Percentiles rank a stretch among this genome's conserved stretches.
phyloP scores from a whole-genome alignment of 2,329 filamentous ascomycete genomes.

The Penicillium sp. region DNA sequence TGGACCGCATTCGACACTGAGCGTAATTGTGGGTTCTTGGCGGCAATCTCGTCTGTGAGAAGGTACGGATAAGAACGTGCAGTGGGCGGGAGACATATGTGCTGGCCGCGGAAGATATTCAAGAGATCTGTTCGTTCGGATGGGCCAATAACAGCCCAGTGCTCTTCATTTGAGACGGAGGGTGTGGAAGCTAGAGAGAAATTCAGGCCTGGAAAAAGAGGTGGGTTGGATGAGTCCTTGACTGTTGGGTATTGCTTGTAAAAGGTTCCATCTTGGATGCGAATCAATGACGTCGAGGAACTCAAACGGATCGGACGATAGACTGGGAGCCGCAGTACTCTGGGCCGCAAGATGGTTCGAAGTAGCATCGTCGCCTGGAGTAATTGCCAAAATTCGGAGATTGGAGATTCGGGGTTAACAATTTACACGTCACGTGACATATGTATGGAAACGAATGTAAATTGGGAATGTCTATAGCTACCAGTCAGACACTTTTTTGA shows the following conservation, averaged over 20 bases:
- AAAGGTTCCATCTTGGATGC: constrained; percentile 77
- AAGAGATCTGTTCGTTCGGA: constrained; percentile 80
- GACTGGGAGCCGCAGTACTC: background rate
- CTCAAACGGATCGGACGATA: constrained; percentile 6
- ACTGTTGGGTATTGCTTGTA: constrained; percentile 70
- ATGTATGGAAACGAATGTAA: background rate
- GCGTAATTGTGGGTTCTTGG: constrained; percentile 52
- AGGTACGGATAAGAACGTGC: constrained; percentile 79
- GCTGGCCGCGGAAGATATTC: constrained; percentile 71
- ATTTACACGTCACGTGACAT: background rate
- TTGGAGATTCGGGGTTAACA: constrained; percentile 8
- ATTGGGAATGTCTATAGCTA: no score
- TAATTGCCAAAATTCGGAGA: background rate
- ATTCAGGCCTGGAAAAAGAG: constrained; percentile 69
- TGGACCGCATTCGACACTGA: constrained; percentile 69
- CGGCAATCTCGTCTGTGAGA: constrained; percentile 59
- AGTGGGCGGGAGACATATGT: constrained; percentile 71
- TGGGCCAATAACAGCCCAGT: constrained; percentile 83
- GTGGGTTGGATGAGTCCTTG: constrained; percentile 53
- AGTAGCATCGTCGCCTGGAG: constrained; percentile 13
- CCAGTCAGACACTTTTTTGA: no score
- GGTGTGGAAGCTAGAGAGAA: constrained; percentile 64
- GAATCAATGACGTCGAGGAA: constrained; percentile 57
- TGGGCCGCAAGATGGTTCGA: constrained; percentile 14
- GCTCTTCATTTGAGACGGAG: constrained; percentile 38